These are phyloP conservation scores for Cryomyces minteri DNA, from an alignment of 495 filamentous ascomycete genomes.

Conservation along the genomic window DNA sequence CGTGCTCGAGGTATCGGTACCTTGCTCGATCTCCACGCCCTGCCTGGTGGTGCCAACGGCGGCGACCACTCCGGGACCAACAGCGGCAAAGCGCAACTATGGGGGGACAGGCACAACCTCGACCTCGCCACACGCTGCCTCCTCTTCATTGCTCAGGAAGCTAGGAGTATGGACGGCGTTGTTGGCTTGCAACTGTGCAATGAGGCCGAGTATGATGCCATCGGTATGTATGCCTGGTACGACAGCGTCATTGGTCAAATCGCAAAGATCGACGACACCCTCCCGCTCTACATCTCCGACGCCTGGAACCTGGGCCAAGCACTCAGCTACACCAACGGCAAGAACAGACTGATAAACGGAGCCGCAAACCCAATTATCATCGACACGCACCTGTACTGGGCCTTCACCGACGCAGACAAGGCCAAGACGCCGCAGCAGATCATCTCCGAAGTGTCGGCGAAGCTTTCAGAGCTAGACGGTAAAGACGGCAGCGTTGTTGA, in stretches of 20 bases:
- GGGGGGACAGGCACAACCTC: conserved; percentile 19
- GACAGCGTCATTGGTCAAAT: conserved; percentile 25
- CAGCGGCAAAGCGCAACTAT: conserved; percentile 24
- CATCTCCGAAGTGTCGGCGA: conserved; percentile 19
- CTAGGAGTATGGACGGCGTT: conserved; percentile 23
- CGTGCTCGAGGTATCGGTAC: conserved; percentile 27
- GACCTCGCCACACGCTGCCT: conserved; percentile 21
- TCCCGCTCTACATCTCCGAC: conserved; percentile 37
- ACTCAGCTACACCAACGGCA: conserved; percentile 20
- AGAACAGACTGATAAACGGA: conserved; percentile 6
- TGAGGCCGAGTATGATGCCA: conserved; percentile 26
- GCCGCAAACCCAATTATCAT: conserved; percentile 26
- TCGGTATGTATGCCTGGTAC: conserved; percentile 35
- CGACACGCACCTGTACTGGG: conserved; percentile 38
- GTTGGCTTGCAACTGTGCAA: conserved; percentile 34
- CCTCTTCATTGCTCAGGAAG: conserved; percentile 26
- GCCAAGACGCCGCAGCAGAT: conserved; percentile 26
- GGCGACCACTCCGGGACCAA: conserved; percentile 32
- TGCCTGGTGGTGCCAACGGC: conserved; percentile 34
- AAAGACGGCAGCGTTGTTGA: conserved; percentile 24
- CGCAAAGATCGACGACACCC: conserved; percentile 22
- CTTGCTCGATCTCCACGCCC: conserved; percentile 34
- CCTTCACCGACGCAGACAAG: conserved; percentile 28
- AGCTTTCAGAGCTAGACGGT: conserved; percentile 21
- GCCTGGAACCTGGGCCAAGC: conserved; percentile 27